Conservation (phyloP, 345 rosid species). For the Lumnitzera littorea region DNA sequence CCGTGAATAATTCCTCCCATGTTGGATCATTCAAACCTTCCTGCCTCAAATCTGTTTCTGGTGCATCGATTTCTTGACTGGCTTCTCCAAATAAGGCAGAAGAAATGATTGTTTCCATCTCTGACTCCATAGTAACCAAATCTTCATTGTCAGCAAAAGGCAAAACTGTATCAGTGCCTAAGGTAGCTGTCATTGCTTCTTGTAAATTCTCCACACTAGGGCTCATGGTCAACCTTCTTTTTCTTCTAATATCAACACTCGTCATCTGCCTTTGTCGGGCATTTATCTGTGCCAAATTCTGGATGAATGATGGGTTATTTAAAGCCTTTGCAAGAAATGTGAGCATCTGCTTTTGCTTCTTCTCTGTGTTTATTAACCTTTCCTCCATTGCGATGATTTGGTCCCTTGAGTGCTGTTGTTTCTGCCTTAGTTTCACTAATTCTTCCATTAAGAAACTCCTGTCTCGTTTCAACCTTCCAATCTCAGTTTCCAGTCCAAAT, state of each 20-base stretch:
- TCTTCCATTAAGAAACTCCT: slow-evolving; percentile 44
- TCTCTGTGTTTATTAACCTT: slow-evolving; percentile 45
- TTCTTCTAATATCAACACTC: slow-evolving; percentile 38
- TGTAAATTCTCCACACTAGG: slow-evolving; percentile 43
- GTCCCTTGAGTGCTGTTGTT: slow-evolving; percentile 54
- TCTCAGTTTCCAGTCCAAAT: slow-evolving; percentile 57
- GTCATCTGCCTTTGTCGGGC: slow-evolving; percentile 24
- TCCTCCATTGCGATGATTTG: slow-evolving; percentile 45
- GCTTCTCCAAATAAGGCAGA: slow-evolving; percentile 41
- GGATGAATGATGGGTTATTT: slow-evolving; percentile 50
- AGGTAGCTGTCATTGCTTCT: slow-evolving; percentile 12
- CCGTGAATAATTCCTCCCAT: slow-evolving; percentile 44
- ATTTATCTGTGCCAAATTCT: slow-evolving; percentile 35
- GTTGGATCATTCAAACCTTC: slow-evolving; percentile 17
- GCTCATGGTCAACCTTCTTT: slow-evolving; percentile 50
- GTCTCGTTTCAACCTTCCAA: slow-evolving; percentile 62
- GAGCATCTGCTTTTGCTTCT: slow-evolving; percentile 67
- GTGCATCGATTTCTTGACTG: slow-evolving; percentile 19
- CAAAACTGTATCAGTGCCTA: slow-evolving; percentile 8
- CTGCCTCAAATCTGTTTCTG: slow-evolving; percentile 13
- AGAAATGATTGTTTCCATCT: slow-evolving; percentile 43
- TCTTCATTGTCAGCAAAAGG: slow-evolving; percentile 14
- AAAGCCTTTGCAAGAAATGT: slow-evolving; percentile 68
- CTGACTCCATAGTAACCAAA: slow-evolving; percentile 19
- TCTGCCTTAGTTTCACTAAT: slow-evolving; percentile 52